Conservation (phyloP, 441 rosid species). For the Croton setiger region DNA sequence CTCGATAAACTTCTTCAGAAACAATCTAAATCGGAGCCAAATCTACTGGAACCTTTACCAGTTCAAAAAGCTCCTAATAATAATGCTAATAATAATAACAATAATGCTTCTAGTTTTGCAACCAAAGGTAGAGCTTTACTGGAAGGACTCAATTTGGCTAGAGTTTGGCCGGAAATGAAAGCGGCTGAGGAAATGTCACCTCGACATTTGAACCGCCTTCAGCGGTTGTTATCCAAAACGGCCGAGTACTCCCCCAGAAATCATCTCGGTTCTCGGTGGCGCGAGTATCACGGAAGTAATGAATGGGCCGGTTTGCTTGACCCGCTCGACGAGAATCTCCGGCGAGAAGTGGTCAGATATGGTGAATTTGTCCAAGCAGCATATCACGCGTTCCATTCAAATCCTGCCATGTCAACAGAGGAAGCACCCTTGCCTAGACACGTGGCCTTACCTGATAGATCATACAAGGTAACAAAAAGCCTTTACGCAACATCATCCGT, state of each 20-base stretch:
- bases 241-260: slow-evolving; percentile 80
- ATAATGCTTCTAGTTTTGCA: slow-evolving; percentile 21
- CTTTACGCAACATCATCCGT: slow-evolving; percentile 72
- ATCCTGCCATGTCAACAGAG: slow-evolving; percentile 55
- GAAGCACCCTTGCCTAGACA: slow-evolving; percentile 43
- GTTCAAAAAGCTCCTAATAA: slow-evolving; percentile 17
- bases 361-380: slow-evolving; percentile 76
- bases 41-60: slow-evolving; percentile 14
- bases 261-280: slow-evolving; percentile 46
- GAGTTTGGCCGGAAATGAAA: slow-evolving; percentile 75
- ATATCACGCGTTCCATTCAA: slow-evolving; percentile 63
- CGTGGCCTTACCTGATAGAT: slow-evolving; percentile 50
- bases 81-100: too few relatives aligned
- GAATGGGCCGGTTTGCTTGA: slow-evolving; percentile 66
- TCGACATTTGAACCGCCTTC: slow-evolving; percentile 55
- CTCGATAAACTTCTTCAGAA: slow-evolving; percentile 65
- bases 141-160: slow-evolving; percentile 48
- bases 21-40: slow-evolving; percentile 16
- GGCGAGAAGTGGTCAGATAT: slow-evolving; percentile 70
- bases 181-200: slow-evolving; percentile 93
- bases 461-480: slow-evolving; percentile 52
- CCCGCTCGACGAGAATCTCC: slow-evolving; percentile 70
- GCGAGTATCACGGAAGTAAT: slow-evolving; percentile 54
- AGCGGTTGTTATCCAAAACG: slow-evolving; percentile 65
- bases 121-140: slow-evolving; percentile 34